Percentiles rank a stretch among this genome's conserved stretches.
These are phyloP conservation scores for Colletotrichum magnum DNA, from an alignment of 2,329 filamentous ascomycete genomes.

Conservation along the genomic window DNA sequence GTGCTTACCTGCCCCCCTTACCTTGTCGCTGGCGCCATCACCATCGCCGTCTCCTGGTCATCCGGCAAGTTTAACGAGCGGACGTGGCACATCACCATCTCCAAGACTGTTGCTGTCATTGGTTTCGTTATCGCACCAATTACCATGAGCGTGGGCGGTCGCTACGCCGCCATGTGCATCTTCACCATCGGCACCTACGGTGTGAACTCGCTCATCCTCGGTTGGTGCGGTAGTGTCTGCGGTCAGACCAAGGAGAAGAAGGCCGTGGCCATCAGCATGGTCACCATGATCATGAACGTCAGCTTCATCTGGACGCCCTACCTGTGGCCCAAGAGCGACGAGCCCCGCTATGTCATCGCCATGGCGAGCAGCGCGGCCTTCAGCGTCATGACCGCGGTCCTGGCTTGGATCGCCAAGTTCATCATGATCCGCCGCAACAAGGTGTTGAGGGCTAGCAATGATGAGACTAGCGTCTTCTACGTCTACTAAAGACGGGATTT, in stretches of 20 bases:
- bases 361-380: constrained; percentile 51
- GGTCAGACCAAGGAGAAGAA: constrained; percentile 61
- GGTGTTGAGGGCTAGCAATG: constrained; percentile 46
- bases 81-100: constrained; percentile 59
- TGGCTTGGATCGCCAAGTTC: constrained; percentile 55
- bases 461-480: constrained; percentile 46
- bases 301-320: constrained; percentile 59
- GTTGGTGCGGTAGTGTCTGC: constrained; percentile 54
- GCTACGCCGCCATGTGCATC: constrained; percentile 50
- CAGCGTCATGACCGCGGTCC: constrained; percentile 51
- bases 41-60: constrained; percentile 44
- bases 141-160: constrained; percentile 45
- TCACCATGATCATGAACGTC: constrained; percentile 45
- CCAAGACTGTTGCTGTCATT: constrained; percentile 55
- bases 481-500: constrained; percentile 41
- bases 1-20: constrained; percentile 59
- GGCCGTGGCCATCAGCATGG: constrained; percentile 52
- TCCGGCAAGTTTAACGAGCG: constrained; percentile 60
- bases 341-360: constrained; percentile 56
- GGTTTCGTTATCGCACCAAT: constrained; percentile 52
- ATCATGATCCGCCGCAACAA: constrained; percentile 54
- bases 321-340: constrained; percentile 55
- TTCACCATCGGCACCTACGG: constrained; percentile 47
- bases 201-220: constrained; percentile 56
- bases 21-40: constrained; percentile 48